Evolutionary conservation across 2,329 filamentous ascomycete species (phyloP), one percentile per base, ranked within the genome.

Genomic region (Esteya vermicola): DNA sequence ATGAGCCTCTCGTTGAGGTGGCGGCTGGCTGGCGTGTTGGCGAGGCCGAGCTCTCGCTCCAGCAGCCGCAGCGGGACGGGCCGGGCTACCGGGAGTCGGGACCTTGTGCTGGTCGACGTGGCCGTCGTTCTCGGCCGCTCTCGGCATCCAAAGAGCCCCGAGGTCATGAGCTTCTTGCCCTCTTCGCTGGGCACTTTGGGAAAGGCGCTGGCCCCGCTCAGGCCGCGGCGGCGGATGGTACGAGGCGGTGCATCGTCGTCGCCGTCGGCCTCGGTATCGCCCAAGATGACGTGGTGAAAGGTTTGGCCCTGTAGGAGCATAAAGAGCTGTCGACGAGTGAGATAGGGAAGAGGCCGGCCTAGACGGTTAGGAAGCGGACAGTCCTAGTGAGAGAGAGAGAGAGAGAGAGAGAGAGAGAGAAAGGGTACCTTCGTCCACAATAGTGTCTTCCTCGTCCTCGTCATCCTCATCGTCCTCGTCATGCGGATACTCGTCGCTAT

Each of bases 181-280:
- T 75, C 69, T 10, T 82, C 75, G 51, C 80, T 94, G 0, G 89
- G 89, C 0, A 94, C 76, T 50, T 82, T 82, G n/a, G 88, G 85
- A 44, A 88, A 88, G 33, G 73, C 62, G 45, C 76, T 58, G 2
- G 67, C 67, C 43, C 76, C 69, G n/a, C 58, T 51, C 2, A 47
- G 48, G 10, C 54, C 53, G 18, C 59, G 54, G 39, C 69, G 64
- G 35, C 68, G 60, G 56, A 31, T 67, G 38, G 12, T 28, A 18
- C 4, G 33, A 20, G n/a, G n/a, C n/a, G n/a, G n/a, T n/a, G n/a
- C n/a, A n/a, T n/a, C n/a, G 10, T 30, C 23, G 20, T 12, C 18
- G 8, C 18, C 19, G 19, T 36, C 38, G 27, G 34, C 38, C 18
- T 37, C 34, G 4, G 33, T 33, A 21, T 37, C 33, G 14, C 48